Conservation (phyloP, 345 rosid species). For the Bruguiera parviflora region DNA sequence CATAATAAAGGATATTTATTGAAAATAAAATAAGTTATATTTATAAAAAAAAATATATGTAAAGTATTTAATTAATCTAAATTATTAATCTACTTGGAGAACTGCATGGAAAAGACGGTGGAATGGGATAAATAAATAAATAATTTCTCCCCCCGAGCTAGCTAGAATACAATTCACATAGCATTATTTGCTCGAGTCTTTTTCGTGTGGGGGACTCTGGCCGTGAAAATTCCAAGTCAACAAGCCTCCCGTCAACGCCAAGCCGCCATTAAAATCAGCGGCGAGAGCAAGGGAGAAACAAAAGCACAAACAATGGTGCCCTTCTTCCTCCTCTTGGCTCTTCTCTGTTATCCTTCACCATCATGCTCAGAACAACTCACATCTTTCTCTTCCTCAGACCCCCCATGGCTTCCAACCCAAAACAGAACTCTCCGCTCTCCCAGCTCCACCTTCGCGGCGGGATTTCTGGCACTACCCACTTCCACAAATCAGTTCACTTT, state of each 20-base stretch:
- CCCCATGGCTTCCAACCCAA: slow-evolving; percentile 47
- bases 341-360: slow-evolving; percentile 17
- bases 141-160: too few species aligned
- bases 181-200: too few species aligned
- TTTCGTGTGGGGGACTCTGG: too few species aligned
- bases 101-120: too few species aligned
- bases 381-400: slow-evolving; percentile 36
- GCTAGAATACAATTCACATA: too few species aligned
- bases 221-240: neutral
- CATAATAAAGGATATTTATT: too few species aligned
- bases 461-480: slow-evolving; percentile 26
- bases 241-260: slow-evolving; percentile 14
- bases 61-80: too few species aligned
- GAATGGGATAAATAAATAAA: too few species aligned
- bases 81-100: too few species aligned
- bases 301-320: slow-evolving; percentile 21
- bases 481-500: slow-evolving; percentile 33
- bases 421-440: slow-evolving; percentile 39
- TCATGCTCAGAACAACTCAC: slow-evolving; percentile 27
- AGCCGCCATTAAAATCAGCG: neutral
- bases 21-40: too few species aligned
- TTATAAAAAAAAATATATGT: too few species aligned
- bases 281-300: neutral
- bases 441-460: slow-evolving; percentile 53
- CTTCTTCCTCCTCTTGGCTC: slow-evolving; percentile 13